Evolutionary conservation across 345 rosid genomes (phyloP).

Genomic region (Eucalyptus erythrocorys): DNA sequence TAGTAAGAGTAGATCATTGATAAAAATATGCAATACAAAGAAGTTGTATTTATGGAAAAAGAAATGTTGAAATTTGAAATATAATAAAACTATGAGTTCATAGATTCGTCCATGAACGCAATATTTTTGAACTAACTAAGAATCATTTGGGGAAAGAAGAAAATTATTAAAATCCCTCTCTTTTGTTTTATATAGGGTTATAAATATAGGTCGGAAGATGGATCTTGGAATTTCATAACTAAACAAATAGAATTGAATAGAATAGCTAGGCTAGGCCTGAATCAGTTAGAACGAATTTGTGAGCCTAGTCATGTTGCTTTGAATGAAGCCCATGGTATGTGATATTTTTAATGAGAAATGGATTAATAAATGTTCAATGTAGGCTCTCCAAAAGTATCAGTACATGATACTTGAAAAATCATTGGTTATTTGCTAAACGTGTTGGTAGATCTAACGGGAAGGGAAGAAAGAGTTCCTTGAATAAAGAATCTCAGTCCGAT

Average conservation of each 20-base stretch:
- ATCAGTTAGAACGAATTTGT: background rate
- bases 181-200: background rate
- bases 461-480: background rate
- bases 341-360: too few relatives aligned
- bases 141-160: background rate
- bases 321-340: background rate
- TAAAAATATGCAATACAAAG: background rate
- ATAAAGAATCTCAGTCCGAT: too few relatives aligned
- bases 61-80: background rate
- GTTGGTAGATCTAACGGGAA: background rate
- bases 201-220: background rate
- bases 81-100: background rate
- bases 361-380: background rate
- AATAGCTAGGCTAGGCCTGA: background rate
- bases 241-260: background rate
- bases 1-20: background rate
- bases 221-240: background rate
- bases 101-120: background rate
- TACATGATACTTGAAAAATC: background rate
- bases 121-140: background rate
- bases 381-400: background rate
- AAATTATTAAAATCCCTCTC: background rate
- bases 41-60: background rate
- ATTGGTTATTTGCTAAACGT: background rate
- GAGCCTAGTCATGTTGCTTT: background rate